Base-by-base conservation (phyloP, 2,329 filamentous ascomycete species). In the Claviceps fusiformis region DNA sequence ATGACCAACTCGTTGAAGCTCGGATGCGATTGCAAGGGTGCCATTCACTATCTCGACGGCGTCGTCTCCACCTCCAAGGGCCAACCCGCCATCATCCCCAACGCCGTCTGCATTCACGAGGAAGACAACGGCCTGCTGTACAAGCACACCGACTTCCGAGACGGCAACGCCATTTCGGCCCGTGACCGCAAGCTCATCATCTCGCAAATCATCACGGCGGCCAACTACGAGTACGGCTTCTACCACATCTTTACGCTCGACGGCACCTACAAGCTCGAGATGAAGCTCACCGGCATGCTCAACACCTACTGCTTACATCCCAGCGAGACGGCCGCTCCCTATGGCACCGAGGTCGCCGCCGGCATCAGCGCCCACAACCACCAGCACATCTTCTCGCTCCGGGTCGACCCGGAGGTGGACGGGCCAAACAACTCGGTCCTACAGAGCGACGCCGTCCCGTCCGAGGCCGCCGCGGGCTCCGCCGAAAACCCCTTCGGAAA, bases 401-500 rank as follows among this genome's bases (percentile, higher is more conserved):
- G 83, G 1, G 78, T 87, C 19, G 83, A 87, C 61, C 81, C 83
- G 0, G 79, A 81, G 50, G 71, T 86, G 49, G 82, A 86, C 62
- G 81, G 82, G 0, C 72, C 78, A 59, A 69, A 71, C 27, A 86
- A 86, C 66, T 78, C 79, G 0, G 71, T 90, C 57, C 83, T 87
- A 71, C 80, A 87, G 67, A 84, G 85, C 48, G 86, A 90, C 62
- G 84, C 85, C 3, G 72, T 75, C 1, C 75, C 71, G 10, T 82
- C 81, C 0, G 72, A 80, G 0, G 84, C 79, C 10, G 78, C 81
- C 46, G 77, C 86, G 0, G 85, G 86, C 11, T 84, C 80, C 51
- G 70, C 73, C 9, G 83, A 87, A 66, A 89, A 90, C 68, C 80
- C 76, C 55, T 85, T 87, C 66, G 86, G 86, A 58, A 89, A 89